A percentile compares a stretch with the other conserved stretches of the same genome.
These are phyloP conservation scores for Parmelia sp. DNA, from an alignment of 495 filamentous ascomycete genomes.

Conservation along the genomic window DNA sequence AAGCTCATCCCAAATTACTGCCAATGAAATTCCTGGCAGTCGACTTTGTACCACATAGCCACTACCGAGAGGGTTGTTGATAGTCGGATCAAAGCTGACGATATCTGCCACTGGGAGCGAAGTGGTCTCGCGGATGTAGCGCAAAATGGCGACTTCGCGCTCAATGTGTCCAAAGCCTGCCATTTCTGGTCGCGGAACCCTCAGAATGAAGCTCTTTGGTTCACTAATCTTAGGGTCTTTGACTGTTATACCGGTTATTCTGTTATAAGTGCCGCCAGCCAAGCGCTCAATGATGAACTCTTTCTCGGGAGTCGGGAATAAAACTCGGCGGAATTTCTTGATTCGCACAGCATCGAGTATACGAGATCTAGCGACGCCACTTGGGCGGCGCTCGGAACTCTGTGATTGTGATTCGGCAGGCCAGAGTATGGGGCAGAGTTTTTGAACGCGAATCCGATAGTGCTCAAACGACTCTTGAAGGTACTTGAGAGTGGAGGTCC, in stretches of 20 bases:
- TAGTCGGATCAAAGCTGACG: constrained; percentile 37
- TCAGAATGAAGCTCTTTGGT: background rate
- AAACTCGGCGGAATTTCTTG: background rate
- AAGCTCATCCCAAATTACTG: background rate
- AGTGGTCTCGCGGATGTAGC: constrained; percentile 38
- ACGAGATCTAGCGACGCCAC: background rate
- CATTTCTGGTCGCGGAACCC: background rate
- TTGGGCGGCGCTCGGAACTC: background rate
- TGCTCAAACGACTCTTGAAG: background rate
- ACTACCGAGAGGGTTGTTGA: background rate
- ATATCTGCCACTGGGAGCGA: constrained; percentile 44
- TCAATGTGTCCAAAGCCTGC: constrained; percentile 16
- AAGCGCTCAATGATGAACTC: background rate
- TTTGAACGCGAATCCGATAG: background rate
- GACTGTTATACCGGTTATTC: background rate
- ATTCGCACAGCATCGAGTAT: background rate
- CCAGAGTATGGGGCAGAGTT: background rate
- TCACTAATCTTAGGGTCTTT: background rate
- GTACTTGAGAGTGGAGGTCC: constrained; percentile 1
- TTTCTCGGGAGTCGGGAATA: background rate
- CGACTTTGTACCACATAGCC: constrained; percentile 1
- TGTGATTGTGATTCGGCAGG: background rate
- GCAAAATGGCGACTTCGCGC: constrained; percentile 47
- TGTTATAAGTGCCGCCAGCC: constrained; percentile 2
- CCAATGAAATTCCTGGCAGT: background rate